Conservation (phyloP, 202 grass and related monocot genomes). For the Schoenoplectus triqueter region DNA sequence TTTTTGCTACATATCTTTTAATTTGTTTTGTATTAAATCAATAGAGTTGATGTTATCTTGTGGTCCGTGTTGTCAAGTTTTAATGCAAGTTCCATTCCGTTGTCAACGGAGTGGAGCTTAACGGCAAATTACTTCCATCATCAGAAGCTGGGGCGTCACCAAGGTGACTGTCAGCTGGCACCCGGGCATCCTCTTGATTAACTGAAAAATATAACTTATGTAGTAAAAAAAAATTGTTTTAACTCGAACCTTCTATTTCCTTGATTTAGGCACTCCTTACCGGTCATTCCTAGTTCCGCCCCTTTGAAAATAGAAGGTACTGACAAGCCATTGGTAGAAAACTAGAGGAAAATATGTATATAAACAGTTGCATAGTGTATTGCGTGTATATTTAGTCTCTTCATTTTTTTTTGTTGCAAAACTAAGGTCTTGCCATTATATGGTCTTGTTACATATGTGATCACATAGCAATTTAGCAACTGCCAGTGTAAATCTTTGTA, state of each 20-base stretch:
- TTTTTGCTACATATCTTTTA: not conserved
- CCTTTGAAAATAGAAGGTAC: not conserved
- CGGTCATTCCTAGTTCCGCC: too few species aligned
- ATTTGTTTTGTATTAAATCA: not conserved
- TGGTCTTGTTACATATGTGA: not conserved
- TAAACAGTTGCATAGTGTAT: slow-evolving; percentile 17
- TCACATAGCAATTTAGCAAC: not conserved
- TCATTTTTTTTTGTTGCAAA: not conserved
- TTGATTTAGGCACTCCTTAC: too few species aligned
- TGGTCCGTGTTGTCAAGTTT: slow-evolving; percentile 2
- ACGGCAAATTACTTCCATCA: not conserved
- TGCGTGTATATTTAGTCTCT: not conserved
- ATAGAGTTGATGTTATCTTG: not conserved
- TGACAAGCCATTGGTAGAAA: not conserved
- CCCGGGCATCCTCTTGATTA: too few species aligned
- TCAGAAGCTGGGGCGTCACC: not conserved
- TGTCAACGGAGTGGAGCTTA: slow-evolving; percentile 2
- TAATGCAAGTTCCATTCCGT: not conserved
- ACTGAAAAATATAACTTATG: too few species aligned
- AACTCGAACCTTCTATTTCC: too few species aligned
- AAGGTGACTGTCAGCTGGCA: too few species aligned
- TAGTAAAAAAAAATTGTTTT: too few species aligned
- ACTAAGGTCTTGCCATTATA: not conserved
- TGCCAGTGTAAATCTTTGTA: not conserved
- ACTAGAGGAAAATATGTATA: not conserved